phyloP scores from a whole-genome alignment of 1,284 basidiomycete species.

The Sphaerobolus stellatus region DNA sequence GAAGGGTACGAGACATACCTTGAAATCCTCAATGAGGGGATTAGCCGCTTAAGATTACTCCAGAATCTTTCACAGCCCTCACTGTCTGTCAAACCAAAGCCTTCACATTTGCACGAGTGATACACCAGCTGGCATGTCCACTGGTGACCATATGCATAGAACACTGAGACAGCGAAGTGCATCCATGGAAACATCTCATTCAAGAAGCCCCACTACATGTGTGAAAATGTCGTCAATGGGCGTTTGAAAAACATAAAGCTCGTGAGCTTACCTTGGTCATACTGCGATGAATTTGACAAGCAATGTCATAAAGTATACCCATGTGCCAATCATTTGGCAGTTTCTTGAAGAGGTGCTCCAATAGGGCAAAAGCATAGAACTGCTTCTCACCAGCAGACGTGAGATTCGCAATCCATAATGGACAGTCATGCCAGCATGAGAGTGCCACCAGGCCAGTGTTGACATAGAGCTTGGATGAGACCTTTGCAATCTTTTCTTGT shows the following conservation, averaged over 20 bases:
- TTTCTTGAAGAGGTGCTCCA: conserved; percentile 29
- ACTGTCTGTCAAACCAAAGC: conserved; percentile 35
- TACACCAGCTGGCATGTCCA: conserved; percentile 40
- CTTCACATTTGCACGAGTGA: conserved; percentile 31
- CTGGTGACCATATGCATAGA: conserved; percentile 45
- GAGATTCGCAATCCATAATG: conserved; percentile 38
- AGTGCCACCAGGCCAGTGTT: conserved; percentile 34
- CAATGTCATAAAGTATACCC: conserved; percentile 37
- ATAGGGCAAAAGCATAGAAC: conserved; percentile 35
- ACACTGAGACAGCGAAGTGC: conserved; percentile 35
- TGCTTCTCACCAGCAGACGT: conserved; percentile 43
- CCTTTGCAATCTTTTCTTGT: conserved; percentile 32
- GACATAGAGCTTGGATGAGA: conserved; percentile 25
- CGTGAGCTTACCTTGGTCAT: too few species aligned
- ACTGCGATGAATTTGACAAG: conserved; percentile 38
- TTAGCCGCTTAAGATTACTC: conserved; percentile 31
- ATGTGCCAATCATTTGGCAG: conserved; percentile 33
- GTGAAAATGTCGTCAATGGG: too few species aligned
- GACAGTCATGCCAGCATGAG: conserved; percentile 39
- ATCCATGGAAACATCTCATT: conserved; percentile 21
- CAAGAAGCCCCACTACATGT: conserved; percentile 35
- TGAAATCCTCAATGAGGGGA: conserved; percentile 17
- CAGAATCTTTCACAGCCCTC: conserved; percentile 40
- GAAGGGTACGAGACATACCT: too few species aligned
- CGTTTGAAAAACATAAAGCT: too few species aligned